Conservation (phyloP, 2,329 filamentous ascomycete genomes). For the Colletotrichum truncatum region DNA sequence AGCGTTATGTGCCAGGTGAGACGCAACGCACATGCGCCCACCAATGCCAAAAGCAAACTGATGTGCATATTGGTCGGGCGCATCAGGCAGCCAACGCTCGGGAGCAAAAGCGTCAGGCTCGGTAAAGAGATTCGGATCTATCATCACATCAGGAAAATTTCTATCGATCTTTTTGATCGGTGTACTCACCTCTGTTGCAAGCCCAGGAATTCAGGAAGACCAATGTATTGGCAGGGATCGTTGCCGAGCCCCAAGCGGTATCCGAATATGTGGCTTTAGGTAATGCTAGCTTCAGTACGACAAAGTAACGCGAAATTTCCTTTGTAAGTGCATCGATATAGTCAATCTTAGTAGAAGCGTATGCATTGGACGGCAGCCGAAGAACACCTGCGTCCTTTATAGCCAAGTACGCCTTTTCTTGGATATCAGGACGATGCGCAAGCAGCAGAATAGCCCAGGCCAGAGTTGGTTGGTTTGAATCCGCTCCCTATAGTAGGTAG, state of each 20-base stretch:
- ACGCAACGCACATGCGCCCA: conserved; percentile 63
- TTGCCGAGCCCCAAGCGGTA: conserved; percentile 35
- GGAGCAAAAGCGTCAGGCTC: conserved; percentile 68
- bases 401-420: conserved; percentile 36
- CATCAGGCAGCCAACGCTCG: conserved; percentile 46
- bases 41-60: conserved; percentile 64
- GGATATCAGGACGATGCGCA: conserved; percentile 37
- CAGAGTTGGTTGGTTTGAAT: conserved; percentile 38
- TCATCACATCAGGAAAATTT: background rate
- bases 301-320: conserved; percentile 71
- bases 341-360: conserved; percentile 61
- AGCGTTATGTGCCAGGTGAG: conserved; percentile 62
- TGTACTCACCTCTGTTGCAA: conserved; percentile 35
- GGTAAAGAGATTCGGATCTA: conserved; percentile 69
- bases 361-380: background rate
- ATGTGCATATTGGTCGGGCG: conserved; percentile 42
- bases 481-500: conserved; percentile 31
- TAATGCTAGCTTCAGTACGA: conserved; percentile 71
- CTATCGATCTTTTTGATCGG: background rate
- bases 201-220: conserved; percentile 42
- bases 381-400: conserved; percentile 43
- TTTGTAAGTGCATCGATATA: conserved; percentile 73
- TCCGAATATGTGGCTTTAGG: conserved; percentile 56
- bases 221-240: conserved; percentile 63
- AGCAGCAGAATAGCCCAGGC: conserved; percentile 40